Base-by-base conservation (phyloP, 495 filamentous ascomycete species). In the Tetracladium setigerum region DNA sequence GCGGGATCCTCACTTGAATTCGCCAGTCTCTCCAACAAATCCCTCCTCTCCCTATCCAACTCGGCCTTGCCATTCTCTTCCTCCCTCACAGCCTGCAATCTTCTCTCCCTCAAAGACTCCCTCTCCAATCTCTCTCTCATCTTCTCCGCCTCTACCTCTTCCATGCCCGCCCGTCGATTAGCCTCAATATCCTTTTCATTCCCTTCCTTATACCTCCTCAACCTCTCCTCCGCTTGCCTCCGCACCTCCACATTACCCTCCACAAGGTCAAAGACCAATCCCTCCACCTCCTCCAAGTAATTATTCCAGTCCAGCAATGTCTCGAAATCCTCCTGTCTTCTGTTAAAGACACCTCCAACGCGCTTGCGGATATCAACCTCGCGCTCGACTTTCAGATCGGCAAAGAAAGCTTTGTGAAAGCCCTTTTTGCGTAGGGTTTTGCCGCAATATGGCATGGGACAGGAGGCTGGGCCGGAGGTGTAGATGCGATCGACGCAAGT, bases 401-500 rank as follows among this genome's bases (percentile, higher is more conserved):
- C 83, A 63, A 99, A 97, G 27, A 88, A 96, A 61, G 91, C 87
- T 42, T 73, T 74, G 18, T 88, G 81, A 69, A 97, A 99, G 12
- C 79, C 76, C 44, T 78, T 74, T 57, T 89, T 89, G 5, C 92
- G 87, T 5, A 97, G 70, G 0, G 91, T 96, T 53, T 82, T 79
- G 54, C 76, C 74, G 65, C 92, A 99, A 14, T 83, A 84, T 1
- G 89, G 83, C 47, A 95, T 84, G 5, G 92, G 92, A 55, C 92
- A 99, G 38, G 85, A 82, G 11, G 89, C 84, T 0, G 94, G 92
- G 0, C 92, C 91, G 17, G 82, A 80, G 18, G 84, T 84, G 77
- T 96, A 98, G 50, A 95, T 87, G 19, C 90, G 84, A 70, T 89
- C 86, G 41, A 97, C 91, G 72, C 92, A 97, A 30, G 83, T 86